Evolutionary conservation across 306 rosid species (phyloP).

Genomic region (Oxytropis ochrocephala): DNA sequence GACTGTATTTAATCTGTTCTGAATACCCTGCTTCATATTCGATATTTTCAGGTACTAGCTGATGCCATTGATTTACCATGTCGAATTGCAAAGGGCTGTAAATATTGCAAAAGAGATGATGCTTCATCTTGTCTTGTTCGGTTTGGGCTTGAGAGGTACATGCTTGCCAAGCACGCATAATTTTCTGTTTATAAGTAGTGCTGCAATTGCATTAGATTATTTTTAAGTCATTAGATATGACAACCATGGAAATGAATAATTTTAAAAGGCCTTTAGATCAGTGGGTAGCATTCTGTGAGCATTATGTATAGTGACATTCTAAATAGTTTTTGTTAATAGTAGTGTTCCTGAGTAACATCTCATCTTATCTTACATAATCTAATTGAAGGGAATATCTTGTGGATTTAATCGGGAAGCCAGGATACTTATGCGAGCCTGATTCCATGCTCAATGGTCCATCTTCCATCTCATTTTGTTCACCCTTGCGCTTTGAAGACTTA

Average conservation of each 20-base stretch:
- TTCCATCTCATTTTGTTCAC: constrained; percentile 93
- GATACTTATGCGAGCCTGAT: constrained; percentile 80
- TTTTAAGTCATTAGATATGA: constrained; percentile 5
- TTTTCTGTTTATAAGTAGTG: constrained; percentile 2
- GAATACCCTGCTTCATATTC: constrained; percentile 18
- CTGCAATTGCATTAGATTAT: constrained; percentile 12
- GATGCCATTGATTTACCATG: constrained; percentile 83
- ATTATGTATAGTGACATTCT: neutral
- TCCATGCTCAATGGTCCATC: constrained; percentile 98
- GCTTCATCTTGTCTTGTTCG: constrained; percentile 96
- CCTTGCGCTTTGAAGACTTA: constrained; percentile 80
- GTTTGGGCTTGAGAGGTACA: constrained; percentile 73
- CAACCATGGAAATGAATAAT: constrained; percentile 8
- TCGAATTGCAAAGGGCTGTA: constrained; percentile 98
- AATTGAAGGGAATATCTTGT: constrained; percentile 81
- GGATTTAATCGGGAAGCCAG: constrained; percentile 89
- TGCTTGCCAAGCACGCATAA: constrained; percentile 8
- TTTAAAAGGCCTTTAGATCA: neutral
- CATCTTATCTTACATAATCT: constrained; percentile 19
- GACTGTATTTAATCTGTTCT: constrained; percentile 10
- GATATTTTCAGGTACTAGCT: constrained; percentile 75
- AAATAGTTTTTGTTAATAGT: neutral
- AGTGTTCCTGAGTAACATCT: constrained; percentile 12
- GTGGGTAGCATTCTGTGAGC: constrained; percentile 3
- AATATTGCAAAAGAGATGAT: constrained; percentile 76